These are phyloP conservation scores for Eimeria falciformis DNA, from an alignment of 169 alveolate species.

Conservation along the genomic window DNA sequence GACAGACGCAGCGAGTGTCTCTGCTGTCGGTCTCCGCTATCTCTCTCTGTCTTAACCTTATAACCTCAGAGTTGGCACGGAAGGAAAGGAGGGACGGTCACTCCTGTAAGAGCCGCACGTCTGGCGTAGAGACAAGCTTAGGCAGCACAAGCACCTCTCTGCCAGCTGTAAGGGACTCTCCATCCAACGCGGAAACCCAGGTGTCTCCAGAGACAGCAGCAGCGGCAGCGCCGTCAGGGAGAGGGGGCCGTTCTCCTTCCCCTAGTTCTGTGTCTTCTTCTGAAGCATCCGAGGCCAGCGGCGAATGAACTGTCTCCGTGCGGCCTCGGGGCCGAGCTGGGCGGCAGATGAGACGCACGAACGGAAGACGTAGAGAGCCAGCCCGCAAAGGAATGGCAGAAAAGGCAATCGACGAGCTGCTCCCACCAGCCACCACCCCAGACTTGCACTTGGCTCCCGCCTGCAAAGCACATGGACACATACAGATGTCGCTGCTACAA, in stretches of 20 bases:
- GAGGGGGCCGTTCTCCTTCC: background rate
- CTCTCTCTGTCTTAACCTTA: no score
- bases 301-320: background rate
- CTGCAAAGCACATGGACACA: no score
- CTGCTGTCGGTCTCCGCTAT: no score
- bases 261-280: background rate
- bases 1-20: no score
- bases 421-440: background rate
- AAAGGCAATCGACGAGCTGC: slow-evolving; percentile 9
- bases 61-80: no score
- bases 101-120: slow-evolving; percentile 50
- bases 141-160: slow-evolving; percentile 74
- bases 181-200: slow-evolving; percentile 43
- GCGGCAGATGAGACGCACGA: slow-evolving; percentile 37
- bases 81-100: no score
- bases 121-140: slow-evolving; percentile 68
- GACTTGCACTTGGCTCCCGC: slow-evolving; percentile 74
- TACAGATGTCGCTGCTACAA: no score
- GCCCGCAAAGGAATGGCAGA: slow-evolving; percentile 65
- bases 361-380: slow-evolving; percentile 52
- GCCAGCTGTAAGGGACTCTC: slow-evolving; percentile 75
- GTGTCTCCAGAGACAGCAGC: slow-evolving; percentile 14
- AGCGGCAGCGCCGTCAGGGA: background rate
- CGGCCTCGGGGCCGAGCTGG: background rate
- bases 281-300: background rate